Conservation (phyloP, 164 flowering plant species). For the Amborella trichopoda region DNA sequence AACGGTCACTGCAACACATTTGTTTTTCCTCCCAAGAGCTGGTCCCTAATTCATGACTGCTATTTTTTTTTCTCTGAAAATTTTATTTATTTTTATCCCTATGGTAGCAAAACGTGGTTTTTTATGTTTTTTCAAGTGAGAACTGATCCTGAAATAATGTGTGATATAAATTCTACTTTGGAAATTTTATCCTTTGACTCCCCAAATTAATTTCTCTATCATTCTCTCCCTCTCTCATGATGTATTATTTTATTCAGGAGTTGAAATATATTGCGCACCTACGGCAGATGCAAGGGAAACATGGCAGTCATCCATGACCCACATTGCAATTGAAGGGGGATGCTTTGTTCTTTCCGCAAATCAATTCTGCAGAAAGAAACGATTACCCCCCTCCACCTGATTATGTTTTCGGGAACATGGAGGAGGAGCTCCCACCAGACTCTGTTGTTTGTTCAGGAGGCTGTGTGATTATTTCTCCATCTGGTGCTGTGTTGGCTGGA, state of each 20-base stretch:
- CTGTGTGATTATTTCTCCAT: slow-evolving; percentile 70
- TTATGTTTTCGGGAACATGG: slow-evolving; percentile 37
- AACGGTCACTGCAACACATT: too few relatives aligned
- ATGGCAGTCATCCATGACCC: slow-evolving; percentile 87
- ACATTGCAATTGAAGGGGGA: slow-evolving; percentile 89
- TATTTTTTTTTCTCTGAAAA: too few relatives aligned
- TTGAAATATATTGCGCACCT: slow-evolving; percentile 97
- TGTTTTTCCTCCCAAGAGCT: too few relatives aligned
- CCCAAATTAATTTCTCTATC: too few relatives aligned
- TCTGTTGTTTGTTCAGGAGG: slow-evolving; percentile 85
- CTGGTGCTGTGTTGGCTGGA: slow-evolving; percentile 54
- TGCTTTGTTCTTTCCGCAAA: slow-evolving; percentile 87
- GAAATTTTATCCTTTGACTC: too few relatives aligned
- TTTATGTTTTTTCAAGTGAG: too few relatives aligned
- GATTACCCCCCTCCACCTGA: slow-evolving; percentile 85
- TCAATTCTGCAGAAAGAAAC: slow-evolving; percentile 75
- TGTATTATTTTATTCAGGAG: slow-evolving; percentile 33
- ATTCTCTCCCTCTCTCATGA: too few relatives aligned
- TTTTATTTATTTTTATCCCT: too few relatives aligned
- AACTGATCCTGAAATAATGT: too few relatives aligned
- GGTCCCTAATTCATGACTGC: too few relatives aligned
- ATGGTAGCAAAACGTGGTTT: too few relatives aligned
- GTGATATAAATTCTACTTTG: too few relatives aligned
- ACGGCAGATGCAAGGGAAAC: slow-evolving; percentile 71
- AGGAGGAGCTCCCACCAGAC: slow-evolving; percentile 55